Conservation (phyloP, 352 stramenopile species). For the Globisporangium parvum region DNA sequence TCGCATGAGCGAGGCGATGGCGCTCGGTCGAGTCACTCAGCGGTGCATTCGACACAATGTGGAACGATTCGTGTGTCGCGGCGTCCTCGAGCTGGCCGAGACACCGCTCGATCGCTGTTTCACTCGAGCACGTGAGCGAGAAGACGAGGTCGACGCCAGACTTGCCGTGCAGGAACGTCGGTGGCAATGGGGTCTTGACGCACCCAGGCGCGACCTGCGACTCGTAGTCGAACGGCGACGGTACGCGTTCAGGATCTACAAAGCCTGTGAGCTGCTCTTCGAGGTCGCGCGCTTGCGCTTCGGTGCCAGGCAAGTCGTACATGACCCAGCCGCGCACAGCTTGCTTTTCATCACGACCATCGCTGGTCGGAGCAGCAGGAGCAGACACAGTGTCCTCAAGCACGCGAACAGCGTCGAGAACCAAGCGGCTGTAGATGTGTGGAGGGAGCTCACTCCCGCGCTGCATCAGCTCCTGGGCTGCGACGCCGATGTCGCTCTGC, state of each 20-base stretch:
- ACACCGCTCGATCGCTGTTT: conserved; percentile 42
- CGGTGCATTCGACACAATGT: conserved; percentile 48
- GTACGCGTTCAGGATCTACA: conserved; percentile 30
- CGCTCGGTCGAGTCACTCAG: conserved; percentile 37
- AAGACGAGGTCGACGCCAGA: conserved; percentile 74
- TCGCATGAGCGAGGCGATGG: conserved; percentile 46
- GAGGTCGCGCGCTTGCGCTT: conserved; percentile 32
- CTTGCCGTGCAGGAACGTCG: conserved; percentile 50
- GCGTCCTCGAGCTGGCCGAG: conserved; percentile 51
- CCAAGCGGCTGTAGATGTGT: conserved; percentile 46
- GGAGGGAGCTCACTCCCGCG: conserved; percentile 37
- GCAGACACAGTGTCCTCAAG: conserved; percentile 11
- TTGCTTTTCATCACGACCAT: not conserved
- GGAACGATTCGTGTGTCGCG: conserved; percentile 29
- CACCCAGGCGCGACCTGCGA: conserved; percentile 42
- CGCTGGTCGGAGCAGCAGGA: not conserved
- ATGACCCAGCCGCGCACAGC: conserved; percentile 43
- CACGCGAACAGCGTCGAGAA: conserved; percentile 29
- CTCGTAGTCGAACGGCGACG: conserved; percentile 49
- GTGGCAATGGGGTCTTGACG: conserved; percentile 26
- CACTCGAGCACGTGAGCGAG: conserved; percentile 35
- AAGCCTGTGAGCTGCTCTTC: conserved; percentile 54
- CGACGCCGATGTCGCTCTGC: conserved; percentile 21
- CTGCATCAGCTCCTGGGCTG: conserved; percentile 21
- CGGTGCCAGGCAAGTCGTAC: conserved; percentile 51